Evolutionary conservation across 768 basidiomycete species (phyloP), one percentile per base, ranked within the genome.

Genomic region (Hortiboletus flavorubellus): DNA sequence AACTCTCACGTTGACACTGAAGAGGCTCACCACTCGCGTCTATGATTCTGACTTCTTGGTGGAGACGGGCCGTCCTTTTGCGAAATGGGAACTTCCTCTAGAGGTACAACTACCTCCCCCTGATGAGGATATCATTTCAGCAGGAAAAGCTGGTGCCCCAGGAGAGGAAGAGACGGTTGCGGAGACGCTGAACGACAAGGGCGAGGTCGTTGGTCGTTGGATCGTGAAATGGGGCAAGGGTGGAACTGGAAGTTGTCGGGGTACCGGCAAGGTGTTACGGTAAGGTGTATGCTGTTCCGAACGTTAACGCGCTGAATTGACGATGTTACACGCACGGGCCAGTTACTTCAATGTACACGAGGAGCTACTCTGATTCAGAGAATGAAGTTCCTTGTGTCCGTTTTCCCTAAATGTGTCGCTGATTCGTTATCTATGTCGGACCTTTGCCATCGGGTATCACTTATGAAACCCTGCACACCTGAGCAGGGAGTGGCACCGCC

Each of bases 151-250:
- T 2, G 72, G 72, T 2, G 54, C 55, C 16, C 73, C 78, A 1
- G 85, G 84, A 4, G 63, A 72, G 54, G 84, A 90, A 61, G 90
- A 93, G 71, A 91, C 91, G 1, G 79, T 92, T 2, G 91, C 92
- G 14, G 91, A 92, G 70, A 91, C 88, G 3, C 60, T 76, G 41
- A 80, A 86, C 59, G 68, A 74, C 38, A 73, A 77, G 12, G 88
- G 87, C 0, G 75, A 77, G 15, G 71, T 90, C 14, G 48, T 88
- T 9, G 91, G 91, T 23, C 74, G 87, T 47, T 92, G 91, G 91
- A 73, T 90, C 11, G 90, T 93, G 2, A 78, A 74, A 46, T 93
- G 91, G 89, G 82, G 76, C 15, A 79, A 84, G 59, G 74, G 80
- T 37, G 87, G 86, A 2, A 75, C 76, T 48, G 88, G 89, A 18